Evolutionary conservation across 2,329 filamentous ascomycete species (phyloP).

Genomic region (Trichoderma endophyticum): DNA sequence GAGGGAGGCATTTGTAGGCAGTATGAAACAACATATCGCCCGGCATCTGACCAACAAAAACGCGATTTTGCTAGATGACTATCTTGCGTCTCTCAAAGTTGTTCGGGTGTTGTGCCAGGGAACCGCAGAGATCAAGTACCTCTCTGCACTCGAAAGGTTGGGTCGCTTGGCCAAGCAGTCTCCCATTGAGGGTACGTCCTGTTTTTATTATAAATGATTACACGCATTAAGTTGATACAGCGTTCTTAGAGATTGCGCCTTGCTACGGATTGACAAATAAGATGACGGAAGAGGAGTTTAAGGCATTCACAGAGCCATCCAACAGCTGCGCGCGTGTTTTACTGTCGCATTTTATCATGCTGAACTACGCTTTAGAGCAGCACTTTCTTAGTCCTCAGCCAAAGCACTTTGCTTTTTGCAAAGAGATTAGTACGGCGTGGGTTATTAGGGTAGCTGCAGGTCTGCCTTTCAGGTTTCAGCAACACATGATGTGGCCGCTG

Average conservation of each 20-base stretch:
- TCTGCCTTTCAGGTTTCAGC: not conserved
- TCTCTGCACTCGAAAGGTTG: not conserved
- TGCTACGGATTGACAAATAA: not conserved
- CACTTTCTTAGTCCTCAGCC: not conserved
- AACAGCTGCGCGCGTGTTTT: not conserved
- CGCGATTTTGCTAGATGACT: not conserved
- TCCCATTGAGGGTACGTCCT: not conserved
- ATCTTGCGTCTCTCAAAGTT: not conserved
- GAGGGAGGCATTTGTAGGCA: not conserved
- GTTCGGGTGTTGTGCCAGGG: not conserved
- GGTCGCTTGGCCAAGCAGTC: not conserved
- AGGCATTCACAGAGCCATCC: not conserved
- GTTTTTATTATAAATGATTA: not conserved
- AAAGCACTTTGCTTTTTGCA: not conserved
- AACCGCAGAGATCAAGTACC: not conserved
- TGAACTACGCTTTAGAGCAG: not conserved
- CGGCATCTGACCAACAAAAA: not conserved
- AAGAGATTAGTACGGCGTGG: not conserved
- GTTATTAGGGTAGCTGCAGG: not conserved
- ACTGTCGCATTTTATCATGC: not conserved
- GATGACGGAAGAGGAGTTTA: not conserved
- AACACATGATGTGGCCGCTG: constrained; percentile 1
- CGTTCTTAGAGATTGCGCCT: not conserved
- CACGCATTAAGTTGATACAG: not conserved
- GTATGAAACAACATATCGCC: not conserved